These are phyloP conservation scores for Uromyces viciae-fabae DNA, from an alignment of 1,284 basidiomycete genomes.

Conservation along the genomic window DNA sequence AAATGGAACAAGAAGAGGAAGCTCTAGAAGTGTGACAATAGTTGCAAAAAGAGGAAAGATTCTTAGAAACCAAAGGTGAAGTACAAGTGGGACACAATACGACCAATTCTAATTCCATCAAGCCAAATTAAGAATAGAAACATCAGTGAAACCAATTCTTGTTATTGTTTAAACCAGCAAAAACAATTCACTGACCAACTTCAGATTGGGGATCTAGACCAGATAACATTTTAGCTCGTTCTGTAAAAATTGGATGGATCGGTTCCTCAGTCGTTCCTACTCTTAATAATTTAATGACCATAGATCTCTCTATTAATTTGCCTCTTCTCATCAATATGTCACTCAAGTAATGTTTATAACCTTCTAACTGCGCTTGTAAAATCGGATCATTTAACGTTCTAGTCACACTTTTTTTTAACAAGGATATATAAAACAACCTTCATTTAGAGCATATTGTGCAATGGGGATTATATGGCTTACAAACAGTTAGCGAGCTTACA, in stretches of 20 bases:
- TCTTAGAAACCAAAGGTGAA: background rate
- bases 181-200: constrained; percentile 4
- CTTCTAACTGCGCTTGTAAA: constrained; percentile 20
- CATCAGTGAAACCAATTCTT: background rate
- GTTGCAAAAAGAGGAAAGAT: background rate
- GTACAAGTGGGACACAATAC: background rate
- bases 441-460: too few species aligned
- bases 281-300: constrained; percentile 33
- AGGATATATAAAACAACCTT: too few species aligned
- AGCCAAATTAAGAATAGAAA: background rate
- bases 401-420: too few species aligned
- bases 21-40: background rate
- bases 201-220: constrained; percentile 9
- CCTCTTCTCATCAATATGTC: constrained; percentile 30
- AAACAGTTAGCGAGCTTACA: background rate
- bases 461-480: background rate
- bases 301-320: constrained; percentile 15
- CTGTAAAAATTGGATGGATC: background rate
- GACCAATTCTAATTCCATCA: background rate
- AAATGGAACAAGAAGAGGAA: constrained; percentile 19
- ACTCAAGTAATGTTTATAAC: constrained; percentile 30
- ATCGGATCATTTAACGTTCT: constrained; percentile 22
- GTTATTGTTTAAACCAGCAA: background rate
- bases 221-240: constrained; percentile 15
- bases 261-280: background rate